Evolutionary conservation across 495 filamentous ascomycete species (phyloP), one percentile per base, ranked within the genome.

Genomic region (Acidiella bohemica): DNA sequence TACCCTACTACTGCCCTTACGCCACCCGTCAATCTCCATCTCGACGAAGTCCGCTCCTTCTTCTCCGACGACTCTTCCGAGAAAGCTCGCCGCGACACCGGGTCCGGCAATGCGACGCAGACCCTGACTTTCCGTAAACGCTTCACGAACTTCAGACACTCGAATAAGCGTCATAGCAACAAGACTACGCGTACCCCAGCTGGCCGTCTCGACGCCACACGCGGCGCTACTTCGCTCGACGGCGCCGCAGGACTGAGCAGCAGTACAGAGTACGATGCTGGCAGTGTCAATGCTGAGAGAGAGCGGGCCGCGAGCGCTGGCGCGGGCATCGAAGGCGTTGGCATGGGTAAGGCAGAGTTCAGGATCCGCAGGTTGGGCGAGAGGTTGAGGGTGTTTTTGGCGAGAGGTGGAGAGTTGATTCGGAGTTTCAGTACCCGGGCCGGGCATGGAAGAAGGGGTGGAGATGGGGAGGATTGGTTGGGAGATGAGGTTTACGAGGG

Each of bases 41-140:
- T 62, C 8, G 36, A 49, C 20, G 62, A 66, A 32, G 54, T 53
- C 3, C 51, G 48, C 20, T 65, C 58, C 32, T 58, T 55, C 41
- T 66, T 64, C 42, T 63, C 59, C 3, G 59, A 66, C 31, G 56
- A 66, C 37, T 64, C 58, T 49, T 63, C 59, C 4, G 39, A 48
- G 6, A 31, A 30, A 3, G 24, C 58, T 12, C 45, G 32, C 12
- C 20, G 36, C 26, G 16, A n/a, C 19, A 24, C 39, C 7, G 33
- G 44, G 6, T 49, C 41, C 18, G n/a, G n/a, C n/a, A n/a, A n/a
- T n/a, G n/a, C n/a, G n/a, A n/a, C n/a, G n/a, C n/a, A n/a, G n/a
- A n/a, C n/a, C n/a, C n/a, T n/a, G n/a, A n/a, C n/a, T n/a, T 41
- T 62, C 39, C 50, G 54, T 16, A 57, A 58, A 23, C 50, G 53